Evolutionary conservation across 2,329 filamentous ascomycete species (phyloP), one percentile per base, ranked within the genome.

Genomic region (Rugonectria rugulosa): DNA sequence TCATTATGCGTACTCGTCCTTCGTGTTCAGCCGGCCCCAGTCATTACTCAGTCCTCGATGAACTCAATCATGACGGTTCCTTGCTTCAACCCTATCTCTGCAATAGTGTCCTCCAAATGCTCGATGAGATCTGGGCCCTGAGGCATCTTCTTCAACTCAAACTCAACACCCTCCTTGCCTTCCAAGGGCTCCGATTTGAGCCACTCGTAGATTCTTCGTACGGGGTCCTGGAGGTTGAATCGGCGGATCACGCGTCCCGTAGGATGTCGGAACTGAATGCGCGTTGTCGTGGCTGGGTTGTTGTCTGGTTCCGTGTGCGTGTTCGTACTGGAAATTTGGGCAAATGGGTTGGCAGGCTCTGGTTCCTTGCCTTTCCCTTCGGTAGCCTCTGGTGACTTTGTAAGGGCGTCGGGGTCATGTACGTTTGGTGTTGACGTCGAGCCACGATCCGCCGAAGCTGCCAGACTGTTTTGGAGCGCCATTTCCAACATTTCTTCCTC

Each of bases 401-500:
- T 98, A 45, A 97, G 80, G 27, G 91, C 88, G 73, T 99, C 95
- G 0, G 94, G 94, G 64, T 98, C 94, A 55, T 88, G 82, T 7
- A 89, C 79, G 64, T 85, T 88, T 0, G 83, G 68, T 53, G 70
- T 74, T 17, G 75, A 74, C 12, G 71, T 69, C 10, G 72, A 71
- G 9, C 71, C 67, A 67, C 70, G 59, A 67, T 71, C 70, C 36
- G 62, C 64, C 20, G 65, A 70, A 2, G 81, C 84, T 12, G 86
- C 88, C 40, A 98, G 77, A 70, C 93, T 97, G 76, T 96, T 95
- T 72, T 93, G 87, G 70, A 99, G 74, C 0, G 95, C 95, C 84
- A 97, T 88, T 73, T 97, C 90, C 64, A 99, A 79, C 92, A 97
- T 96, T 76, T 99, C 93, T 44, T 98, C 93, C 71, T 99, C 95